Evolutionary conservation across 1,284 basidiomycete species (phyloP).

Genomic region (Pyrrhoderma lamaoense): DNA sequence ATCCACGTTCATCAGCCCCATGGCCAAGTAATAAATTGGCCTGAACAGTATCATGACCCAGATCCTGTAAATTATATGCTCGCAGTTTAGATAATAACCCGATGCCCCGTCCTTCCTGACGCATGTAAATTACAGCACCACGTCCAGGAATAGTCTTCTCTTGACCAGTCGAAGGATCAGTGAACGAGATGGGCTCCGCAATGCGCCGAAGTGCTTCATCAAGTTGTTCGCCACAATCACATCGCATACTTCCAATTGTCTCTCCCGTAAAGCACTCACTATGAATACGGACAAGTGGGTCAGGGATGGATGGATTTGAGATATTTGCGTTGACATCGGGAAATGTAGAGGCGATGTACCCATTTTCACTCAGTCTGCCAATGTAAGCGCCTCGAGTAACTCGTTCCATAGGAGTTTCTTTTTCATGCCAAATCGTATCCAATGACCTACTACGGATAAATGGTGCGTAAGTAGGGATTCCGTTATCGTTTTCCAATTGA

Average conservation of each 20-base stretch:
- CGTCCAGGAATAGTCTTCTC: conserved; percentile 59
- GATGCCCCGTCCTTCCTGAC: conserved; percentile 98
- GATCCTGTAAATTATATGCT: conserved; percentile 97
- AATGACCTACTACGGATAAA: conserved; percentile 78
- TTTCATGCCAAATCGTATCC: conserved; percentile 79
- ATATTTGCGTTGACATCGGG: conserved; percentile 24
- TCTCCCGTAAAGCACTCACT: conserved; percentile 99
- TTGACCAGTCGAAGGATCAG: conserved; percentile 25
- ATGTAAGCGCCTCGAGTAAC: conserved; percentile 92
- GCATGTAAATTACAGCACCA: conserved; percentile 94
- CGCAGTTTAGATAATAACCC: conserved; percentile 93
- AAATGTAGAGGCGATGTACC: conserved; percentile 48
- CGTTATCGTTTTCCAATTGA: conserved; percentile 52
- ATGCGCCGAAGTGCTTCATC: conserved; percentile 95
- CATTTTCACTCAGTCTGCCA: conserved; percentile 63
- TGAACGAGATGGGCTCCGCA: conserved; percentile 57
- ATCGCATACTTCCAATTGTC: conserved; percentile 96
- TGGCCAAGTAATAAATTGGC: conserved; percentile 96
- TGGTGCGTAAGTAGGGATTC: conserved; percentile 32
- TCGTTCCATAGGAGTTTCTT: conserved; percentile 91
- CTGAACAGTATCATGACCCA: conserved; percentile 96
- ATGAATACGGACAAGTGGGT: conserved; percentile 91
- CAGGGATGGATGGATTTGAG: conserved; percentile 35
- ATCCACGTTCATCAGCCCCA: conserved; percentile 89
- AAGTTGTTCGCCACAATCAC: conserved; percentile 98